Base-by-base conservation (phyloP, 768 basidiomycete genomes). In the Boletus huronensis region DNA sequence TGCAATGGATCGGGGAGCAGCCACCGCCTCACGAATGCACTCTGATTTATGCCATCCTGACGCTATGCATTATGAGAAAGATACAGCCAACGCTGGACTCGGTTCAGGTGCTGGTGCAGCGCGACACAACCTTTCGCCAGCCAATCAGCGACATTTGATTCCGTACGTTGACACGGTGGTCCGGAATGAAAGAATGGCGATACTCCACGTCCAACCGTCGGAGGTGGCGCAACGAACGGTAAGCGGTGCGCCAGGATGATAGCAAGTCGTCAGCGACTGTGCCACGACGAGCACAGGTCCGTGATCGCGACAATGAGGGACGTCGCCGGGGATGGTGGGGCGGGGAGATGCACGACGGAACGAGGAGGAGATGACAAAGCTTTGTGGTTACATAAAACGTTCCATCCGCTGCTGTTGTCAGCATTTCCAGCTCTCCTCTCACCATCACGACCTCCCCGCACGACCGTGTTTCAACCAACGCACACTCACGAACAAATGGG, bases 361-460 rank as follows among this genome's bases (percentile, higher is more conserved):
- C 19, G 36, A 34, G 50, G 46, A 61, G 56, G 53, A 53, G 68
- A 69, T 70, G 68, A 70, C 68, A 70, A 70, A 70, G 68, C 68
- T 56, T 59, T 39, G 52, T 66, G 68, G 68, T 70, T 70, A 70
- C 68, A 70, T 70, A 70, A 70, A 70, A 64, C 48, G 70, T 62
- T 58, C 60, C 50, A 58, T 58, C 53, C 52, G 46, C 42, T 60
- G 64, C 64, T 58, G 60, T 71, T 71, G 68, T 70, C 68, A 70
- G 70, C 70, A 69, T 48, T 65, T 65, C 63, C 61, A 57, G 55
- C 47, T 60, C 61, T 67, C 60, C 68, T 67, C 68, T 67, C 59
- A 71, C 68, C 68, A 71, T 55, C 70, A 70, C 43, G 56, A 52
- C 49, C 43, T 2, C 34, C 14, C 10, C 38, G 23, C 25, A 43